Conservation (phyloP, 495 filamentous ascomycete genomes). For the Neurospora sp. region DNA sequence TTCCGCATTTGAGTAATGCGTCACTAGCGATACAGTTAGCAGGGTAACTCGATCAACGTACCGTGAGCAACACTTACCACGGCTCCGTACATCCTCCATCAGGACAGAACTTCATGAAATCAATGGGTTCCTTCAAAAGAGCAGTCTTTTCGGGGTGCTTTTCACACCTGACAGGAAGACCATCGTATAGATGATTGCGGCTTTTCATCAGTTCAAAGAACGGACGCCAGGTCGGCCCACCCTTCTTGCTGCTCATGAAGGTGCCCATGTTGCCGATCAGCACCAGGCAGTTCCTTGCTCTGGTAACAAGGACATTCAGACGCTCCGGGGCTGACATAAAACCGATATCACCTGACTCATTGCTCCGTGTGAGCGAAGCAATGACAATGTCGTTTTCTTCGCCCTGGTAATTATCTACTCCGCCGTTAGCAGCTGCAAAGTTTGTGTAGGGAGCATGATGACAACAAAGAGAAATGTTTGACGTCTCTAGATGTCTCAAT, state of each 20-base stretch:
- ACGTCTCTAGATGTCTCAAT: neutral
- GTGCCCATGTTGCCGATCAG: slow-evolving; percentile 63
- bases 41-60: too few relatives aligned
- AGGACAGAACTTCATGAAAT: slow-evolving; percentile 49
- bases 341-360: slow-evolving; percentile 53
- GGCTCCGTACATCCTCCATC: slow-evolving; percentile 63
- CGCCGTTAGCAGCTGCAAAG: neutral
- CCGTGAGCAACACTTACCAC: slow-evolving; percentile 40
- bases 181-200: slow-evolving; percentile 51
- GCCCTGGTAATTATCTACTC: slow-evolving; percentile 67
- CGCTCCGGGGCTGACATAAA: slow-evolving; percentile 64
- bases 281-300: slow-evolving; percentile 58
- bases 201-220: slow-evolving; percentile 50
- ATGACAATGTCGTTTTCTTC: slow-evolving; percentile 73
- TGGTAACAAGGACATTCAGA: slow-evolving; percentile 62
- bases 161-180: slow-evolving; percentile 60
- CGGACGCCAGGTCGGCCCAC: slow-evolving; percentile 44
- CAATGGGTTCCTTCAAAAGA: slow-evolving; percentile 33
- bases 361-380: slow-evolving; percentile 57
- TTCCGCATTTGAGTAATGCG: slow-evolving; percentile 47
- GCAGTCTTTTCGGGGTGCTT: slow-evolving; percentile 46
- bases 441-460: neutral
- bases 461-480: neutral
- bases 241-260: slow-evolving; percentile 54
- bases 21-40: slow-evolving; percentile 23